Base-by-base conservation (phyloP, 1,284 basidiomycete species). In the Ceratobasidium sp. region DNA sequence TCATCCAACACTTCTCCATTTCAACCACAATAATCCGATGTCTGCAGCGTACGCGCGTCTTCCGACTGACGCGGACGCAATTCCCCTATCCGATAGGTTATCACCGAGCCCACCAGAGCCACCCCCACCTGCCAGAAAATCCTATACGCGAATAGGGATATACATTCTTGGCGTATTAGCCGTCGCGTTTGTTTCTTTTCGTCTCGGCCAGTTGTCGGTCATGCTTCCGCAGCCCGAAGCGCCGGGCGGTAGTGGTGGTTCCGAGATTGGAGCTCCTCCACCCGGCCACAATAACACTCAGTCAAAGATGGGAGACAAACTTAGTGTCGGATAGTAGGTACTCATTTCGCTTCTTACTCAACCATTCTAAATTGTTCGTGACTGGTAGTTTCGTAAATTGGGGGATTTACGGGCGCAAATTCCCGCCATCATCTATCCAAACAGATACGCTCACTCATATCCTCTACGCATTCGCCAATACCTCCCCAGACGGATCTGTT, bases 381-480 rank as follows among this genome's bases (percentile, higher is more conserved):
- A 2, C 15, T 49, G 26, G 7, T 26, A 77, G 75, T 49, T 77
- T 68, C 33, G 64, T 68, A 9, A 77, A 68, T 60, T 67, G 97
- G 97, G 96, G 95, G n/a, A 98, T 98, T 72, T 98, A 98, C 84
- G 96, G 91, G 55, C 91, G 96, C 81, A 96, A 97, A 86, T 97
- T 90, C 82, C 92, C 91, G 49, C 96, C 96, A 2, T 91, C 92
- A 13, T 84, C 91, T 71, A 96, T 98, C 78, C 97, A 96, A 10
- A 89, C 86, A 1, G 85, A 93, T 46, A 91, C 96, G 83, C 90
- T 99, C 81, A 98, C 97, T 56, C 94, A 95, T 83, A 90, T 95
- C 77, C 89, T 95, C 20, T 95, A 95, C 82, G 94, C 97, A 0
- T 99, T 99, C 82, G 97, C 95, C 51, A 95, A 98, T 82, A 86